phyloP scores from a whole-genome alignment of 805 yeast genomes.

The Ogataea ganodermae region DNA sequence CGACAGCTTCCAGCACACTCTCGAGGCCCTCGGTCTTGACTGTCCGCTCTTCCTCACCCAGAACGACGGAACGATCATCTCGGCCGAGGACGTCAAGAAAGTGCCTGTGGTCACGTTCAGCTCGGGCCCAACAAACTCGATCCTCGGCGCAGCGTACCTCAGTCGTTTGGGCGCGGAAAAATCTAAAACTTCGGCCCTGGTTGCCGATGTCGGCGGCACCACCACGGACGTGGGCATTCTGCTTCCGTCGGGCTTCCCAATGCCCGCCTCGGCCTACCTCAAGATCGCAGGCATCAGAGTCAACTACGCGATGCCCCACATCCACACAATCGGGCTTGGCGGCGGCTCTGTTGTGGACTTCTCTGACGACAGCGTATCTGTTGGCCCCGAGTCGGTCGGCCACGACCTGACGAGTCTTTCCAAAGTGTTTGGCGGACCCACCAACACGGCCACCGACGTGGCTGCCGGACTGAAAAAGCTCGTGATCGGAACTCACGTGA shows the following conservation, averaged over 20 bases:
- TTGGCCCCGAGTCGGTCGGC: conserved; percentile 53
- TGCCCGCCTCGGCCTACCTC: conserved; percentile 44
- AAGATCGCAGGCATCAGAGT: conserved; percentile 48
- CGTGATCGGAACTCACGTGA: conserved; percentile 29
- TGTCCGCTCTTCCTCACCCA: conserved; percentile 45
- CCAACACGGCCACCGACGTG: conserved; percentile 44
- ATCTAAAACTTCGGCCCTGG: conserved; percentile 29
- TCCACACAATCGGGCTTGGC: conserved; percentile 49
- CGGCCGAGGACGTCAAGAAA: conserved; percentile 39
- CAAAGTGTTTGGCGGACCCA: conserved; percentile 43
- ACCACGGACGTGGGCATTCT: conserved; percentile 49
- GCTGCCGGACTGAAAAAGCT: conserved; percentile 33
- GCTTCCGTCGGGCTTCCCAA: conserved; percentile 47
- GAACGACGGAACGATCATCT: conserved; percentile 49
- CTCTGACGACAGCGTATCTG: conserved; percentile 23
- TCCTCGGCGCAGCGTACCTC: conserved; percentile 47
- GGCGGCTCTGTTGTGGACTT: conserved; percentile 47
- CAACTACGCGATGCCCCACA: conserved; percentile 52
- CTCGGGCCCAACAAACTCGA: conserved; percentile 50
- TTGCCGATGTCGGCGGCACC: conserved; percentile 50
- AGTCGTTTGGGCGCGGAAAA: conserved; percentile 35
- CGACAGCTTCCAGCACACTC: conserved; percentile 38
- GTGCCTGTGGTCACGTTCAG: conserved; percentile 47
- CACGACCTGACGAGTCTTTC: conserved; percentile 37
- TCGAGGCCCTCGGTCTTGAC: conserved; percentile 34